Evolutionary conservation across 1,284 basidiomycete species (phyloP).

Genomic region (Apiotrichum laibachii): DNA sequence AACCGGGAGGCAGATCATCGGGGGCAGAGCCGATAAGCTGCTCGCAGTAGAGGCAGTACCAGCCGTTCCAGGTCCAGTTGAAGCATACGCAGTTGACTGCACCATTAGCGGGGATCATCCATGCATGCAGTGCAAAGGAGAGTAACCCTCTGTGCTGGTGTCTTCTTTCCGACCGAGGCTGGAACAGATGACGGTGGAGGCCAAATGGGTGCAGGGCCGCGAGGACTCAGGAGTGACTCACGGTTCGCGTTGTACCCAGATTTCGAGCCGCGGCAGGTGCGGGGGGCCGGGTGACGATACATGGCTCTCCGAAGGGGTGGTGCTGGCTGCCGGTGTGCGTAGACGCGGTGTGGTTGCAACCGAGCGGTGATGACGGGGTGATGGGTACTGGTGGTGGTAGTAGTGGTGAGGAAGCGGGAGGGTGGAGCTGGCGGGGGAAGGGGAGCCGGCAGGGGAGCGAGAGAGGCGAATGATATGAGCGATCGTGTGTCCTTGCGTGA

Average conservation of each 20-base stretch:
- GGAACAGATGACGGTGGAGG: not conserved
- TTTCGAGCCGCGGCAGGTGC: not conserved
- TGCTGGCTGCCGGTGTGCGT: too few species aligned
- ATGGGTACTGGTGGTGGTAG: too few species aligned
- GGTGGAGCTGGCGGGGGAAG: too few species aligned
- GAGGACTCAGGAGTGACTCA: not conserved
- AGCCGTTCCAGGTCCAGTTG: not conserved
- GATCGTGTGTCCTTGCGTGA: too few species aligned
- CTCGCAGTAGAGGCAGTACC: slow-evolving; percentile 1
- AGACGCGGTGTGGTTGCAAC: too few species aligned
- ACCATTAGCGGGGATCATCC: too few species aligned
- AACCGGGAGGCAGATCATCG: not conserved
- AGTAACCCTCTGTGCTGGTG: not conserved
- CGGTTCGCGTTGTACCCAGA: not conserved
- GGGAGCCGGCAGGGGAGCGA: too few species aligned
- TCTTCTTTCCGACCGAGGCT: not conserved
- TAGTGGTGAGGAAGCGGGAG: too few species aligned
- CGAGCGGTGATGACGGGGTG: too few species aligned
- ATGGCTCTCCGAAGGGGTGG: not conserved
- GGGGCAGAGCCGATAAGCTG: not conserved
- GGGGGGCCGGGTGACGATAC: slow-evolving; percentile 3
- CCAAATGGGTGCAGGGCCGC: not conserved
- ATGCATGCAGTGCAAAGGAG: not conserved
- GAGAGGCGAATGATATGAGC: too few species aligned
- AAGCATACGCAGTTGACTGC: slow-evolving; percentile 2